A percentile compares a stretch with the other conserved stretches of the same genome.
Conservation (phyloP, 2,329 filamentous ascomycete species). For the Rachicladosporium sp. region DNA sequence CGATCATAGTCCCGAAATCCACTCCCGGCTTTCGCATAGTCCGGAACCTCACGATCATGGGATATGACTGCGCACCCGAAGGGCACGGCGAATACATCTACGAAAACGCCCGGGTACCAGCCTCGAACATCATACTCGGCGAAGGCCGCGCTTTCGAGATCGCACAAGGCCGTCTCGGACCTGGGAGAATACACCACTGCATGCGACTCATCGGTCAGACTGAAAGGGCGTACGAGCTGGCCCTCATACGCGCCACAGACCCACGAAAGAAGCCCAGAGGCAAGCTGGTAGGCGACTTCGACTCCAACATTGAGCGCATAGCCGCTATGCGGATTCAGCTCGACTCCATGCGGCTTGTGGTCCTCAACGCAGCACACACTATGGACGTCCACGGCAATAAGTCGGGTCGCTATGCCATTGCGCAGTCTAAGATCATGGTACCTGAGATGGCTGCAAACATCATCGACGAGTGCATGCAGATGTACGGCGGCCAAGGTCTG, state of each 20-base stretch:
- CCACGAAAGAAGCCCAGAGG: conserved; percentile 79
- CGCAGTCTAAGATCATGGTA: conserved; percentile 55
- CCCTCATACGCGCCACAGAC: conserved; percentile 87
- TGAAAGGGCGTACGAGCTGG: conserved; percentile 81
- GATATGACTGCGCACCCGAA: conserved; percentile 91
- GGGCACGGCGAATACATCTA: conserved; percentile 88
- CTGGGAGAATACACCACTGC: conserved; percentile 89
- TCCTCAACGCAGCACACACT: conserved; percentile 84
- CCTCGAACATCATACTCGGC: conserved; percentile 71
- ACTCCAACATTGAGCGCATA: conserved; percentile 87
- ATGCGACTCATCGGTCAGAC: conserved; percentile 87
- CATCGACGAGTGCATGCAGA: no score
- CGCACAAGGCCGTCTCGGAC: conserved; percentile 90
- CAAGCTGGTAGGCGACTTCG: conserved; percentile 71
- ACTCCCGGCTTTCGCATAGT: conserved; percentile 80
- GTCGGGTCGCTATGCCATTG: conserved; percentile 78
- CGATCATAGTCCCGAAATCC: conserved; percentile 77
- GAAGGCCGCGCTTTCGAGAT: conserved; percentile 96
- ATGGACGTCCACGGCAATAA: conserved; percentile 84
- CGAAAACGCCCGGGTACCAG: conserved; percentile 74
- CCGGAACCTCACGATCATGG: conserved; percentile 84
- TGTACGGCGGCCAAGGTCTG: no score
- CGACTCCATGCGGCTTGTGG: conserved; percentile 73
- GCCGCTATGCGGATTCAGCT: conserved; percentile 86
- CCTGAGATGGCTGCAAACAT: no score